Conservation (phyloP, 805 yeast genomes). For the Soucietia sequanensis region DNA sequence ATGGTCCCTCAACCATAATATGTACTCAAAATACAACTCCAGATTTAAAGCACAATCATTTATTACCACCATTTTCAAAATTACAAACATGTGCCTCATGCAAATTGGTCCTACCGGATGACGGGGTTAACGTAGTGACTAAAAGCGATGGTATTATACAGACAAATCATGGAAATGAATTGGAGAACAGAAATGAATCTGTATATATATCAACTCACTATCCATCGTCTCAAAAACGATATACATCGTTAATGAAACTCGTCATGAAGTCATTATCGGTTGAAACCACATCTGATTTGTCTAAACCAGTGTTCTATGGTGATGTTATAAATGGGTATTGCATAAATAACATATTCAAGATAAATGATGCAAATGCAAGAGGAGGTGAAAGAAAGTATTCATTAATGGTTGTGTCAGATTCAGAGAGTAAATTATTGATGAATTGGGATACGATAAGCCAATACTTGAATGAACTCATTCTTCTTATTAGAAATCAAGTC, state of each 20-base stretch:
- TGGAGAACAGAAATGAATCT: no score
- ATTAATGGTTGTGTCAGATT: constrained; percentile 55
- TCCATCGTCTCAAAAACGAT: constrained; percentile 48
- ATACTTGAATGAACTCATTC: constrained; percentile 26
- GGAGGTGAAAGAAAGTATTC: constrained; percentile 73
- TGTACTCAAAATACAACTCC: constrained; percentile 51
- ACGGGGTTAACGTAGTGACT: constrained; percentile 13
- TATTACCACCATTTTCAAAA: constrained; percentile 40
- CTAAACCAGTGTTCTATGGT: constrained; percentile 62
- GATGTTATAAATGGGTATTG: constrained; percentile 63
- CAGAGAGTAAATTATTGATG: constrained; percentile 49
- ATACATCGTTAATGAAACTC: constrained; percentile 54
- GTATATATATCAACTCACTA: constrained; percentile 58
- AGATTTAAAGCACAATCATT: constrained; percentile 17
- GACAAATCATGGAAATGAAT: constrained; percentile 12
- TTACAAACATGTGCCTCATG: constrained; percentile 61
- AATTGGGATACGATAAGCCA: constrained; percentile 53
- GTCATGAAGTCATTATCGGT: constrained; percentile 66
- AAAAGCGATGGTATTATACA: constrained; percentile 3
- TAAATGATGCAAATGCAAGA: constrained; percentile 63
- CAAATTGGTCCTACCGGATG: constrained; percentile 49
- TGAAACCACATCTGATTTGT: constrained; percentile 59
- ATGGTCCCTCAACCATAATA: constrained; percentile 67
- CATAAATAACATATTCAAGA: constrained; percentile 56
- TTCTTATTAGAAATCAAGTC: constrained; percentile 29